Conservation (phyloP, 495 filamentous ascomycete genomes). For the Symbiotaphrina buchneri region DNA sequence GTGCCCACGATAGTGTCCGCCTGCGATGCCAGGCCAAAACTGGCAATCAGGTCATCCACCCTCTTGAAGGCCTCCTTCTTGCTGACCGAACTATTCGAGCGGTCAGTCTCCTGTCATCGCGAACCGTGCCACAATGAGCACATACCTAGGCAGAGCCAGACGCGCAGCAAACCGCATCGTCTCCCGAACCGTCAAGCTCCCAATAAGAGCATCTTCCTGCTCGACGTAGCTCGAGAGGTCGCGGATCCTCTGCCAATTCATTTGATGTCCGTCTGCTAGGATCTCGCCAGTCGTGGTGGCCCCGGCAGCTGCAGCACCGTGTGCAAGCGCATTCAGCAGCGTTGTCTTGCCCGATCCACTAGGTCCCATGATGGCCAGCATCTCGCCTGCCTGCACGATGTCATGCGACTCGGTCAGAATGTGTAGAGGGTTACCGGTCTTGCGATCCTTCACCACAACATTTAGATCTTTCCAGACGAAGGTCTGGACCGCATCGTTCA, state of each 20-base stretch:
- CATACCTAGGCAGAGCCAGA: slow-evolving; percentile 31
- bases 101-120: too few relatives aligned
- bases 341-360: slow-evolving; percentile 78
- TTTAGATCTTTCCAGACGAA: slow-evolving; percentile 39
- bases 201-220: slow-evolving; percentile 67
- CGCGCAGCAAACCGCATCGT: slow-evolving; percentile 46
- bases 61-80: slow-evolving; percentile 27
- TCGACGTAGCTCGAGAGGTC: slow-evolving; percentile 58
- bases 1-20: slow-evolving; percentile 50
- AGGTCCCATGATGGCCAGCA: slow-evolving; percentile 61
- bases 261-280: slow-evolving; percentile 30
- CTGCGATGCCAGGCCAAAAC: slow-evolving; percentile 42
- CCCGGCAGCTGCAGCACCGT: slow-evolving; percentile 22
- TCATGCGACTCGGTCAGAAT: slow-evolving; percentile 30
- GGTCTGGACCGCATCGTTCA: slow-evolving; percentile 15
- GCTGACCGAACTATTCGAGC: slow-evolving; percentile 15
- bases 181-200: slow-evolving; percentile 53
- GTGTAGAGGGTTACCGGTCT: slow-evolving; percentile 31
- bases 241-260: slow-evolving; percentile 11
- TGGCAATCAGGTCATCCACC: slow-evolving; percentile 28
- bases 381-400: slow-evolving; percentile 34
- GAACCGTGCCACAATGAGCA: slow-evolving; percentile 9
- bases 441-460: slow-evolving; percentile 45
- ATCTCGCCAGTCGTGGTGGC: slow-evolving; percentile 24
- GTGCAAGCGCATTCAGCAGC: slow-evolving; percentile 50